Percentiles rank a stretch among this genome's conserved stretches.
These are phyloP conservation scores for Meira miltonrushii DNA, from an alignment of 1,284 basidiomycete genomes.

Conservation along the genomic window DNA sequence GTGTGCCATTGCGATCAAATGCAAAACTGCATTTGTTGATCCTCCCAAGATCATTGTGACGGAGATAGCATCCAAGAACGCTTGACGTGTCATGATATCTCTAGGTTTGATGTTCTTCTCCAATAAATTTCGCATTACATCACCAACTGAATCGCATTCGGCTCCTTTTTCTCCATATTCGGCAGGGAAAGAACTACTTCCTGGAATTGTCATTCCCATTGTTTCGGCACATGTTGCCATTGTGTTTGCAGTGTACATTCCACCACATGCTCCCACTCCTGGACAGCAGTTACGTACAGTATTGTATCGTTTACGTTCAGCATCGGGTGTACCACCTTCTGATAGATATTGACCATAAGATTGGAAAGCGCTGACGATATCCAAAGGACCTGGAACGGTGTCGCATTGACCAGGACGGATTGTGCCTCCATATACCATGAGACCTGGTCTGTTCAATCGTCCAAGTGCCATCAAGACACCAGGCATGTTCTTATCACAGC, in stretches of 20 bases:
- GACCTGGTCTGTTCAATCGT: constrained; percentile 48
- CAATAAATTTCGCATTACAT: constrained; percentile 45
- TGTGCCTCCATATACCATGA: constrained; percentile 52
- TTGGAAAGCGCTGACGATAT: constrained; percentile 52
- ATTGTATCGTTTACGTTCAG: constrained; percentile 48
- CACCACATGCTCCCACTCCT: constrained; percentile 50
- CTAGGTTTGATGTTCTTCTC: constrained; percentile 49
- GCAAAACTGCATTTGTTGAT: constrained; percentile 48
- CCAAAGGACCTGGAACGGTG: constrained; percentile 35
- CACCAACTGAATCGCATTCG: constrained; percentile 43
- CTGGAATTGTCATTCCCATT: constrained; percentile 51
- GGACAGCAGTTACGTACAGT: constrained; percentile 48
- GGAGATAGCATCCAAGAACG: constrained; percentile 49
- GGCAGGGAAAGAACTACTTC: constrained; percentile 46
- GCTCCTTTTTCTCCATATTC: constrained; percentile 48
- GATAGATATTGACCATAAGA: constrained; percentile 50
- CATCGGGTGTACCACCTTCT: constrained; percentile 41
- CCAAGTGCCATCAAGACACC: constrained; percentile 51
- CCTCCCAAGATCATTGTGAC: constrained; percentile 52
- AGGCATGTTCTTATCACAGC: constrained; percentile 53
- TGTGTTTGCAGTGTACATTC: constrained; percentile 53
- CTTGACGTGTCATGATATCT: constrained; percentile 47
- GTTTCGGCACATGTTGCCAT: constrained; percentile 51
- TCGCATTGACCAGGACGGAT: constrained; percentile 47
- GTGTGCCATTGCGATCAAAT: constrained; percentile 49